Conservation (phyloP, 345 rosid species). For the Reutealis trisperma region DNA sequence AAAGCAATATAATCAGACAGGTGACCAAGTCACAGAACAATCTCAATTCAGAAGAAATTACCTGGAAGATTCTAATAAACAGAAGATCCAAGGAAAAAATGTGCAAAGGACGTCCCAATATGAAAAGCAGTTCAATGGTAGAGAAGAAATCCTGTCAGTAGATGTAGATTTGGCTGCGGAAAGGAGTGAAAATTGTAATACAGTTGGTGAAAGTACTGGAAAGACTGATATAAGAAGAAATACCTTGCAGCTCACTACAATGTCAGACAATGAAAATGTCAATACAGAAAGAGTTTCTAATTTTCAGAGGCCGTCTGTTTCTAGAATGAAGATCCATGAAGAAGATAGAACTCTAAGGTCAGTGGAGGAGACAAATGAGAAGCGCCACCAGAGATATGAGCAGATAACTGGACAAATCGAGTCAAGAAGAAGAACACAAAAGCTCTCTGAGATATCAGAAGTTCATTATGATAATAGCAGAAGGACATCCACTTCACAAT, state of each 20-base stretch:
- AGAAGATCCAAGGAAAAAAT: slow-evolving; percentile 42
- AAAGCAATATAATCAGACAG: slow-evolving; percentile 37
- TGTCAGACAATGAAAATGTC: slow-evolving; percentile 36
- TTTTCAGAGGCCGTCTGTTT: slow-evolving; percentile 43
- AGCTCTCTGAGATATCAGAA: slow-evolving; percentile 35
- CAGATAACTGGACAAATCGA: slow-evolving; percentile 35
- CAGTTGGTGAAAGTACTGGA: slow-evolving; percentile 27
- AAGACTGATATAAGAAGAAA: slow-evolving; percentile 28
- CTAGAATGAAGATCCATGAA: slow-evolving; percentile 42
- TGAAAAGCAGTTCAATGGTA: slow-evolving; percentile 37
- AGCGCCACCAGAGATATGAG: slow-evolving; percentile 36
- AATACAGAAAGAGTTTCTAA: slow-evolving; percentile 41
- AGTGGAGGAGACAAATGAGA: slow-evolving; percentile 29
- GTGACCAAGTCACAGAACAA: slow-evolving; percentile 23
- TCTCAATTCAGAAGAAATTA: slow-evolving; percentile 42
- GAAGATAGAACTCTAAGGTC: slow-evolving; percentile 41
- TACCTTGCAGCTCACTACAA: slow-evolving; percentile 33
- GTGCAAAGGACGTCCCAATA: slow-evolving; percentile 41
- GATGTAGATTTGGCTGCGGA: slow-evolving; percentile 20
- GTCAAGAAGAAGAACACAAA: slow-evolving; percentile 39
- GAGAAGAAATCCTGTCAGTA: slow-evolving; percentile 39
- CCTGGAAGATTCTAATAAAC: slow-evolving; percentile 41
- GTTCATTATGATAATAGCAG: slow-evolving; percentile 31
- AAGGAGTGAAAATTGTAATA: slow-evolving; percentile 13
- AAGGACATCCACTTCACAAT: slow-evolving; percentile 36